Evolutionary conservation across 1,284 basidiomycete species (phyloP).

Genomic region (Tilletia horrida): DNA sequence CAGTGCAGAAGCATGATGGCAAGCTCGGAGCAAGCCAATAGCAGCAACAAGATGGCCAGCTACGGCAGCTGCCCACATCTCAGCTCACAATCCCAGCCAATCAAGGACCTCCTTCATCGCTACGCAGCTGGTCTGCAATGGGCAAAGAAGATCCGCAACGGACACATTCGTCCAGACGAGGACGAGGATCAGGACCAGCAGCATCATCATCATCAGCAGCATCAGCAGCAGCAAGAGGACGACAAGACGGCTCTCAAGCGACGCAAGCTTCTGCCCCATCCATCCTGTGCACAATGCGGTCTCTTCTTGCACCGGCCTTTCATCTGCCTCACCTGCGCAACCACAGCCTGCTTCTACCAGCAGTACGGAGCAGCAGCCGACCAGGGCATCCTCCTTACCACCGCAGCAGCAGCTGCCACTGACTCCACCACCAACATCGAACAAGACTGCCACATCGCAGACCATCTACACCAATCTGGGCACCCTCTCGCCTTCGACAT

Average conservation of each 20-base stretch:
- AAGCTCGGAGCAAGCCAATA: no score
- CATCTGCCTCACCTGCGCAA: slow-evolving; percentile 49
- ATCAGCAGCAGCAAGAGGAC: slow-evolving; percentile 16
- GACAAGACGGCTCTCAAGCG: slow-evolving; percentile 29
- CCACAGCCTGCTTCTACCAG: slow-evolving; percentile 41
- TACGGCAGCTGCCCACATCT: slow-evolving; percentile 10
- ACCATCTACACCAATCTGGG: slow-evolving; percentile 24
- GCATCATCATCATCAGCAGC: slow-evolving; percentile 13
- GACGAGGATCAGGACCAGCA: slow-evolving; percentile 32
- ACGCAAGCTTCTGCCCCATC: slow-evolving; percentile 41
- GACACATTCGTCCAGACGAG: slow-evolving; percentile 36
- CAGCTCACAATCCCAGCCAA: neutral
- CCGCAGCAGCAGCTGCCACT: slow-evolving; percentile 9
- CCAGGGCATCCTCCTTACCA: neutral
- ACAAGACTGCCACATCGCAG: slow-evolving; percentile 33
- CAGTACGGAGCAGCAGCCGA: slow-evolving; percentile 18
- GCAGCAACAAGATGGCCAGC: no score
- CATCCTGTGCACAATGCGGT: slow-evolving; percentile 39
- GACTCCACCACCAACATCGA: slow-evolving; percentile 2
- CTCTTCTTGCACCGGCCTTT: slow-evolving; percentile 46
- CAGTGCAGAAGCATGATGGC: no score
- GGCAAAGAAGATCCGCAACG: slow-evolving; percentile 38
- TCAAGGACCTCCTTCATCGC: slow-evolving; percentile 32
- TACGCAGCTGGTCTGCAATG: slow-evolving; percentile 45
- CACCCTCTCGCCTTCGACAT: slow-evolving; percentile 42